A percentile compares a stretch with the other conserved stretches of the same genome.
These are phyloP conservation scores for Thielaviopsis punctulata DNA, from an alignment of 2,329 filamentous ascomycete species.

Conservation along the genomic window DNA sequence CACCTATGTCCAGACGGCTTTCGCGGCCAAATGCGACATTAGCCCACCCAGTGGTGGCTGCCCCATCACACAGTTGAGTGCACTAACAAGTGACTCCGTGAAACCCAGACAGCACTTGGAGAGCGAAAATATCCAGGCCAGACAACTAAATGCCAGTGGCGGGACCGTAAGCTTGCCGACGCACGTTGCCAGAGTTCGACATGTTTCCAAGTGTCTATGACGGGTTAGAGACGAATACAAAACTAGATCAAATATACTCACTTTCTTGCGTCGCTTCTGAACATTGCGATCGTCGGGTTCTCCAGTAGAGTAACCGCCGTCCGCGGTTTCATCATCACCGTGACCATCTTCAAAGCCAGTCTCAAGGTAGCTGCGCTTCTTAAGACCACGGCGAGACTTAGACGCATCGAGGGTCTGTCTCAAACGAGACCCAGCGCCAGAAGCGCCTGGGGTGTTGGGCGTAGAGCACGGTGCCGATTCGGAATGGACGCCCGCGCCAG, in stretches of 20 bases:
- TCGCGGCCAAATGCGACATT: background rate
- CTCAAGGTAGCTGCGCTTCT: conserved; percentile 63
- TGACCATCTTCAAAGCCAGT: conserved; percentile 57
- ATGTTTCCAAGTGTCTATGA: conserved; percentile 29
- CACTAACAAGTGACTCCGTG: conserved; percentile 1
- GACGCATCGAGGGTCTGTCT: conserved; percentile 22
- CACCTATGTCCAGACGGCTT: background rate
- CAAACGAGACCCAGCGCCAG: background rate
- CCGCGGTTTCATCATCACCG: conserved; percentile 47
- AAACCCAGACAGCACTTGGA: background rate
- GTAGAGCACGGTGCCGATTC: conserved; percentile 3
- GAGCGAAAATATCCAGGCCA: background rate
- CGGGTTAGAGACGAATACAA: conserved; percentile 24
- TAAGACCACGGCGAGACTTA: conserved; percentile 47
- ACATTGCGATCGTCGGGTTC: conserved; percentile 45
- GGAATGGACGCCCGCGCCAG: conserved; percentile 4
- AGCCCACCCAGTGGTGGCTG: background rate
- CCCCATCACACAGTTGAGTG: conserved; percentile 1
- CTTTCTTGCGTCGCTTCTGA: conserved; percentile 50
- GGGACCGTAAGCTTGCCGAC: conserved; percentile 37
- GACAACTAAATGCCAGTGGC: conserved; percentile 36
- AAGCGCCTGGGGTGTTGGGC: conserved; percentile 6
- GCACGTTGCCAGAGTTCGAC: conserved; percentile 26
- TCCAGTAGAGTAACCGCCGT: conserved; percentile 51
- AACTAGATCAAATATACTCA: conserved; percentile 19